Evolutionary conservation across 2,329 filamentous ascomycete species (phyloP), one percentile per base, ranked within the genome.

Genomic region (Akanthomyces uredinophilus): DNA sequence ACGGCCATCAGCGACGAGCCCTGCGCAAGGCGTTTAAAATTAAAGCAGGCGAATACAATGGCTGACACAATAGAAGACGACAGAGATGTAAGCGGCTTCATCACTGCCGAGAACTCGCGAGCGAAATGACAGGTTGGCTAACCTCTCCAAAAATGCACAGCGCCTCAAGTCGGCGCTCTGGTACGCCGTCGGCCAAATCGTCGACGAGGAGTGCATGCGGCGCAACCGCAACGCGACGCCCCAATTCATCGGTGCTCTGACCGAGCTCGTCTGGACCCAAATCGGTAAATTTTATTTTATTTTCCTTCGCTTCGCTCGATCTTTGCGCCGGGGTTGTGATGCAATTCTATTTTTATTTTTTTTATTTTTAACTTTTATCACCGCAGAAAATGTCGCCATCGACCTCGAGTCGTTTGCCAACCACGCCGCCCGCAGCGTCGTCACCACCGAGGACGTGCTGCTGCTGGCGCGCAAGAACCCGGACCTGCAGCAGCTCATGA

Each of bases 391-490:
- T 57, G 79, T 85, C 3, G 83, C 83, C 0, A 73, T 78, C 18
- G 84, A 86, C 65, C 74, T 87, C 22, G 83, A 86, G 70, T 81
- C 73, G 67, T 82, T 84, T 67, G 80, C 79, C 69, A 87, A 86
- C 58, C 95, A 99, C 75, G 94, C 91, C 13, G 89, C 90, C 1
- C 85, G 94, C 29, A 86, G 85, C 2, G 93, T 88, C 0, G 84
- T 99, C 66, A 91, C 87, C 43, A 89, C 89, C 0, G 89, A 93
- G 57, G 95, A 99, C 72, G 93, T 98, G 14, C 78, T 98, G 69
- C 83, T 99, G 8, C 84, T 99, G 35, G 88, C 91, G 29, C 82
- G 95, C 64, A 87, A 94, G 63, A 99, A 98, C 69, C 90, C 93
- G 62, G 92, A 92, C 20, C 76, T 99, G 22, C 87, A 93, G 67